A percentile compares a stretch with the other conserved stretches of the same genome.
Conservation (phyloP, 2,329 filamentous ascomycete genomes). For the Penicillium digitatum region DNA sequence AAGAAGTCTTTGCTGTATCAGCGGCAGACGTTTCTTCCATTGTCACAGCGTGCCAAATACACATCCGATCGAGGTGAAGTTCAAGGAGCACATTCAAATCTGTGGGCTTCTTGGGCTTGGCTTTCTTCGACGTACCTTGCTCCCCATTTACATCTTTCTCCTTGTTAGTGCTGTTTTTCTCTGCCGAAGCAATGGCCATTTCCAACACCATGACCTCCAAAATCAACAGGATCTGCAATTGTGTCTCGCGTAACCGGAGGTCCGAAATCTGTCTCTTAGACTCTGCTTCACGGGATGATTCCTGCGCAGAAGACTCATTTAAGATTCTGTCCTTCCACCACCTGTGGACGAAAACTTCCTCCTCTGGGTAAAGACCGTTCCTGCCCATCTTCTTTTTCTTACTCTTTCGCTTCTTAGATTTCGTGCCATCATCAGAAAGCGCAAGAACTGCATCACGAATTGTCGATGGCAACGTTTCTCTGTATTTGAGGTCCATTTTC, state of each 20-base stretch:
- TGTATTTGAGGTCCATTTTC: constrained; percentile 48
- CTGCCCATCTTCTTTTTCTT: constrained; percentile 46
- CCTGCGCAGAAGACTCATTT: constrained; percentile 15
- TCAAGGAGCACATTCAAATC: constrained; percentile 46
- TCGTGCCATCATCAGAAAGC: constrained; percentile 36
- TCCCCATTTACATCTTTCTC: constrained; percentile 15
- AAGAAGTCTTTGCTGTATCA: constrained; percentile 26
- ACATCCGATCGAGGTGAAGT: constrained; percentile 47
- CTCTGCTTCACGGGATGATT: constrained; percentile 35
- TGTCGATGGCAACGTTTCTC: constrained; percentile 41
- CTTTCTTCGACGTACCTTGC: constrained; percentile 21
- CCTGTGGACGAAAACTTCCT: constrained; percentile 41
- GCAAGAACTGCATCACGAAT: constrained; percentile 37
- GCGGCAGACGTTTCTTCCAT: constrained; percentile 35
- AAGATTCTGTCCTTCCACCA: constrained; percentile 46
- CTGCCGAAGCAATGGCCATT: constrained; percentile 18
- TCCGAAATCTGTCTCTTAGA: constrained; percentile 42
- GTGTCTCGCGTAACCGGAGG: constrained; percentile 47
- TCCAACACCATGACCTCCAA: constrained; percentile 48
- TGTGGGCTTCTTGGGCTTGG: constrained; percentile 39
- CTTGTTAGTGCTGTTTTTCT: constrained; percentile 17
- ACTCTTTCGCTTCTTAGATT: constrained; percentile 31
- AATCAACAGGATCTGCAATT: constrained; percentile 49
- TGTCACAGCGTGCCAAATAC: constrained; percentile 50
- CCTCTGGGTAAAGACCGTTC: constrained; percentile 46